A percentile compares a stretch with the other conserved stretches of the same genome.
Evolutionary conservation across 1,284 basidiomycete genomes (phyloP).

Genomic region (Ganoderma resinaceum): DNA sequence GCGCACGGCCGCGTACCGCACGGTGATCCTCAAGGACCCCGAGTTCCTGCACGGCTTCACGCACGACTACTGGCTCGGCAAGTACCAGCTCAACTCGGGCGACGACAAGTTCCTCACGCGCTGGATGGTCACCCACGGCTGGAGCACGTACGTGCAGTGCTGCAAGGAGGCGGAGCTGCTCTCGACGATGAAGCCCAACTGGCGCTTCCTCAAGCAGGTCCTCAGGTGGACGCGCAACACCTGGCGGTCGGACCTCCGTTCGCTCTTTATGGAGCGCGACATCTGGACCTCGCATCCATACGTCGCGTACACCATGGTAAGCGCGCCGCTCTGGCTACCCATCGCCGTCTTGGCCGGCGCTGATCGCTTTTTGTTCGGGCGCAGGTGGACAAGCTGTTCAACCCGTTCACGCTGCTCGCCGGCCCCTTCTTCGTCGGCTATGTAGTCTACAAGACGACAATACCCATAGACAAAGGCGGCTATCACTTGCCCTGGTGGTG

Average conservation of each 20-base stretch:
- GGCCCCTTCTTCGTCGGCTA: conserved; percentile 82
- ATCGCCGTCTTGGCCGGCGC: conserved; percentile 1
- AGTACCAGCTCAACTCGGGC: conserved; percentile 92
- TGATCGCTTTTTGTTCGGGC: conserved; percentile 9
- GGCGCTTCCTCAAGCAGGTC: conserved; percentile 93
- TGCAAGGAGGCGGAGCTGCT: conserved; percentile 91
- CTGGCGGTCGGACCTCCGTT: conserved; percentile 89
- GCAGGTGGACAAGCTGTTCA: conserved; percentile 89
- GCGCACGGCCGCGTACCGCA: conserved; percentile 90
- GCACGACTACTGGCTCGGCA: conserved; percentile 91
- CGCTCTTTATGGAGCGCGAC: conserved; percentile 86
- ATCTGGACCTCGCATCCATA: conserved; percentile 92
- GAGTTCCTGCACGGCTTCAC: conserved; percentile 93
- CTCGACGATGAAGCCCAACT: conserved; percentile 95
- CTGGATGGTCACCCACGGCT: conserved; percentile 95
- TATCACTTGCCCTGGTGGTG: conserved; percentile 93
- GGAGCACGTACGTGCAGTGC: conserved; percentile 92
- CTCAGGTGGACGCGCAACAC: conserved; percentile 93
- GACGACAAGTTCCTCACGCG: conserved; percentile 96
- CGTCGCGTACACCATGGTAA: conserved; percentile 89
- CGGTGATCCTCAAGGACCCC: conserved; percentile 92
- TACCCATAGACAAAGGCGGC: conserved; percentile 71
- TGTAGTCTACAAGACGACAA: conserved; percentile 82
- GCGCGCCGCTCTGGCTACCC: conserved; percentile 25
- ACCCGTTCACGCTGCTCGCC: conserved; percentile 86